phyloP scores from a whole-genome alignment of 306 rosid genomes.

The Malus sieversii region DNA sequence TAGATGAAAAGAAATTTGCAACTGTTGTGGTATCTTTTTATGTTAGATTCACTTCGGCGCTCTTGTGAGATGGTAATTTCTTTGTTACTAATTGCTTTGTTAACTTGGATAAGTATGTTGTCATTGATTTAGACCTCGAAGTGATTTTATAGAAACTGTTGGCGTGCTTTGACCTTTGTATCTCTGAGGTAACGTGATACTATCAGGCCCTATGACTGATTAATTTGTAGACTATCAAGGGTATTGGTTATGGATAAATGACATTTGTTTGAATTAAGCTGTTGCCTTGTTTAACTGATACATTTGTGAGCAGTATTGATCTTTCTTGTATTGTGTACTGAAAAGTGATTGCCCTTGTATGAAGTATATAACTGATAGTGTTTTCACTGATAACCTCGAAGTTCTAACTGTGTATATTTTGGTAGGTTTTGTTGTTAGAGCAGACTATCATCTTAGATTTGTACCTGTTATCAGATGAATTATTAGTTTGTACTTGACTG shows the following conservation, averaged over 20 bases:
- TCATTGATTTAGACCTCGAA: background rate
- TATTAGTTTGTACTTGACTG: conserved; percentile 20
- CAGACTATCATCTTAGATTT: background rate
- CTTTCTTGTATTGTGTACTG: background rate
- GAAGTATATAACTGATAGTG: background rate
- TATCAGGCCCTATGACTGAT: background rate
- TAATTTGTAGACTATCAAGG: background rate
- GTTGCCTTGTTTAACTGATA: background rate
- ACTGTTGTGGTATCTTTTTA: background rate
- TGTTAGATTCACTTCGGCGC: background rate
- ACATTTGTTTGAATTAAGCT: background rate
- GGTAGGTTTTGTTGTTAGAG: background rate
- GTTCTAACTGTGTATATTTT: background rate
- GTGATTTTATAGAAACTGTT: background rate
- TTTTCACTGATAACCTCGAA: background rate
- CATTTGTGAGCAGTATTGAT: background rate
- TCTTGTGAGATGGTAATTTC: background rate
- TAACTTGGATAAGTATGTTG: background rate
- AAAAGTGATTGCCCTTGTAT: background rate
- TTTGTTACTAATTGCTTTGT: background rate
- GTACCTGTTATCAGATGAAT: background rate
- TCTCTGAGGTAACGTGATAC: background rate
- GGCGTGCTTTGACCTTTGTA: background rate
- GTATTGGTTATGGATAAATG: background rate
- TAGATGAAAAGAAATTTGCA: background rate